Percentiles rank a stretch among this genome's conserved stretches.
phyloP scores from a whole-genome alignment of 352 stramenopile species.

The Globisporangium yorkense region DNA sequence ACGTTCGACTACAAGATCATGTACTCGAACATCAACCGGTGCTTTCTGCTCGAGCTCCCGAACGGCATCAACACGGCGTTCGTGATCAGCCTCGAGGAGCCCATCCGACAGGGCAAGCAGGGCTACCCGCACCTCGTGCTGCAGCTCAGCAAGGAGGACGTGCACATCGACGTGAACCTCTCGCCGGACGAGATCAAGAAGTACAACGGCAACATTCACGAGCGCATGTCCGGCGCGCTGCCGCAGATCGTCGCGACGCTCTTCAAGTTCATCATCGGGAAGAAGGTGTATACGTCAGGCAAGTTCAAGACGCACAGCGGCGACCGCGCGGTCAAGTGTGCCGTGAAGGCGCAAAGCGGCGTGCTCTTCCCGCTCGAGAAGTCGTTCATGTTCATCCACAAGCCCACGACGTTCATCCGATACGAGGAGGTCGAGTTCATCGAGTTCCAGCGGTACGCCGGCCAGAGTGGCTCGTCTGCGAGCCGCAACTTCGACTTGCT shows the following conservation, averaged over 20 bases:
- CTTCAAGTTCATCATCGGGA: constrained; percentile 96
- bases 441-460: constrained; percentile 97
- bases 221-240: constrained; percentile 93
- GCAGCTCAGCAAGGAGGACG: constrained; percentile 87
- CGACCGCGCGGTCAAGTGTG: constrained; percentile 87
- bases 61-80: constrained; percentile 97
- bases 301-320: constrained; percentile 88
- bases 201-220: constrained; percentile 96
- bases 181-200: constrained; percentile 97
- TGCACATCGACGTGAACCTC: constrained; percentile 92
- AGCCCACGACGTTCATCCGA: constrained; percentile 97
- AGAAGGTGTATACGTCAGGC: constrained; percentile 96
- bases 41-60: constrained; percentile 96
- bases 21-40: constrained; percentile 98
- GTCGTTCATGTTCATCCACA: constrained; percentile 99
- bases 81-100: constrained; percentile 98
- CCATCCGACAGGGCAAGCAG: constrained; percentile 98
- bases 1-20: constrained; percentile 99
- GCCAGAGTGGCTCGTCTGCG: constrained; percentile 77
- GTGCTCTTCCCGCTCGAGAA: constrained; percentile 97
- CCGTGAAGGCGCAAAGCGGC: constrained; percentile 94
- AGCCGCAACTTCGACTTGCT: constrained; percentile 96
- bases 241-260: constrained; percentile 98
- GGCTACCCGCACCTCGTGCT: constrained; percentile 98
- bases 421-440: constrained; percentile 99